Evolutionary conservation across 2,329 filamentous ascomycete genomes (phyloP).

Genomic region (Thielaviopsis populi): DNA sequence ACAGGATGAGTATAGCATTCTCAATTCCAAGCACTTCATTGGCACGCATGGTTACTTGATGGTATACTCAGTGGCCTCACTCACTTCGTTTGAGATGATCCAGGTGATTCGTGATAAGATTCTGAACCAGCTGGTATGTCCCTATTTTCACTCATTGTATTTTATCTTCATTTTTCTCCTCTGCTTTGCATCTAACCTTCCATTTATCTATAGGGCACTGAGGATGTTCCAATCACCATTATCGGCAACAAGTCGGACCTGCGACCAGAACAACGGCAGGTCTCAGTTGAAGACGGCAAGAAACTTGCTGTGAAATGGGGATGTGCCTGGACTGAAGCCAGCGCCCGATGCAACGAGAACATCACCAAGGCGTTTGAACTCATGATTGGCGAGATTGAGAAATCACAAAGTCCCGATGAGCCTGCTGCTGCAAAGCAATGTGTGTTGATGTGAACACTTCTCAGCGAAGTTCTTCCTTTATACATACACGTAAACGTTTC

Average conservation of each 20-base stretch:
- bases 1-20: conserved; percentile 93
- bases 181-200: background rate
- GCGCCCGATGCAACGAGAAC: conserved; percentile 86
- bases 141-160: background rate
- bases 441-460: conserved; percentile 55
- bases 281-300: conserved; percentile 70
- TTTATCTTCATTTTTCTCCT: background rate
- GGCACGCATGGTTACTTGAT: conserved; percentile 98
- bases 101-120: conserved; percentile 95
- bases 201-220: conserved; percentile 52
- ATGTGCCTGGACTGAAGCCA: conserved; percentile 90
- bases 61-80: conserved; percentile 90
- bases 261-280: conserved; percentile 81
- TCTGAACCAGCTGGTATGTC: conserved; percentile 76
- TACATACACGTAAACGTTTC: no score
- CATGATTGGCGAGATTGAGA: conserved; percentile 89
- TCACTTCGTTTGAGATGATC: conserved; percentile 94
- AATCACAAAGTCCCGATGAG: conserved; percentile 78
- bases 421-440: conserved; percentile 71
- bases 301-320: conserved; percentile 73
- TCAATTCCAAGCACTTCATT: conserved; percentile 98
- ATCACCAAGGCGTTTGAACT: conserved; percentile 85
- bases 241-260: conserved; percentile 97
- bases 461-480: no score
- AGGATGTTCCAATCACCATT: conserved; percentile 82